Conservation (phyloP, 495 filamentous ascomycete genomes). For the Chlorociboria aeruginascens region DNA sequence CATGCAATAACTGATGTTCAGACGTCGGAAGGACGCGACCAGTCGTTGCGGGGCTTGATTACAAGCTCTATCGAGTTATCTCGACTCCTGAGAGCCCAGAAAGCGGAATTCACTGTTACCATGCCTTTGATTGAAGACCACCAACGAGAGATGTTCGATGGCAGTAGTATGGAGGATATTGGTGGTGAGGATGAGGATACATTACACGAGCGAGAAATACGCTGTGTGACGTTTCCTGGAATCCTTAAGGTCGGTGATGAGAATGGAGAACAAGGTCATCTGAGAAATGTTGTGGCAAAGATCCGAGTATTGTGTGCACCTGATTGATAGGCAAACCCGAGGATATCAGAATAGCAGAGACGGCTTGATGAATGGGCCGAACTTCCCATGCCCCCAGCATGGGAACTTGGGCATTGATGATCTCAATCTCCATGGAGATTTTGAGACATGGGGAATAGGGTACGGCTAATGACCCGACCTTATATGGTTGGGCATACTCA, state of each 20-base stretch:
- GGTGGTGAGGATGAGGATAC: constrained; percentile 45
- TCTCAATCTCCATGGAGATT: too few relatives aligned
- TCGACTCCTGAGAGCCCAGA: constrained; percentile 37
- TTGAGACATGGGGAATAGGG: too few relatives aligned
- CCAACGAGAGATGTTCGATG: constrained; percentile 36
- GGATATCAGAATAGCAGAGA: too few relatives aligned
- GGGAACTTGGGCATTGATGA: too few relatives aligned
- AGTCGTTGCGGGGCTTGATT: constrained; percentile 31
- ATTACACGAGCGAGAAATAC: constrained; percentile 25
- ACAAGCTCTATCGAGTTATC: constrained; percentile 36
- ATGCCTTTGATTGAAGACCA: constrained; percentile 38
- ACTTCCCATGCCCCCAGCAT: too few relatives aligned
- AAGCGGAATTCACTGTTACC: constrained; percentile 35
- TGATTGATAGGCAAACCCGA: constrained; percentile 21
- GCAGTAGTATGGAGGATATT: constrained; percentile 42
- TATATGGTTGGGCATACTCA: too few relatives aligned
- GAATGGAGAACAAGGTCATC: constrained; percentile 37
- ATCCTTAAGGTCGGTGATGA: constrained; percentile 44
- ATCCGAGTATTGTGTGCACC: constrained; percentile 39
- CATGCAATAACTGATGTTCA: constrained; percentile 13
- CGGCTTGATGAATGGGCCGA: too few relatives aligned
- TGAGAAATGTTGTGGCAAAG: constrained; percentile 42
- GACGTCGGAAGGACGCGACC: constrained; percentile 32
- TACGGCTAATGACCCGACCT: too few relatives aligned
- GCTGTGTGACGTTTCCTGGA: constrained; percentile 35